Percentiles rank a stretch among this genome's conserved stretches.
Conservation (phyloP, 768 basidiomycete species). For the Collybia nuda region DNA sequence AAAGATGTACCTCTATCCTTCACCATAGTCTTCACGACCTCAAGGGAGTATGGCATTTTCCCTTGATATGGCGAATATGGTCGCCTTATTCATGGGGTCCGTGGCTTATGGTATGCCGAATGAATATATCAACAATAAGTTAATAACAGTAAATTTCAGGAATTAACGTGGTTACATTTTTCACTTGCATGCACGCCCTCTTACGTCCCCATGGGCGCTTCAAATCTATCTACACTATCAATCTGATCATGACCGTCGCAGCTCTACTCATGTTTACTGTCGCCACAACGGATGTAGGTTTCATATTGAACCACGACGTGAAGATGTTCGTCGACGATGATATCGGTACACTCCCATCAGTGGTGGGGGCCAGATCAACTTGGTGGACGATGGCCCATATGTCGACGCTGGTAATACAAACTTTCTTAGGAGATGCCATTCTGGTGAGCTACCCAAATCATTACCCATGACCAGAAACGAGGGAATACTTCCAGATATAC, state of each 20-base stretch:
- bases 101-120: no score
- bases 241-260: neutral
- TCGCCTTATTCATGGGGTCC: no score
- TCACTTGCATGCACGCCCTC: neutral
- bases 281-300: neutral
- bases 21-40: no score
- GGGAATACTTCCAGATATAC: neutral
- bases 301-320: neutral
- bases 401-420: neutral
- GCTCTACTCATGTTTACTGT: neutral
- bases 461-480: neutral
- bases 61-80: no score
- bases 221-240: neutral
- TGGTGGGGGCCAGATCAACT: neutral
- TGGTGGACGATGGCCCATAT: neutral
- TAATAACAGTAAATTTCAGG: neutral
- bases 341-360: neutral
- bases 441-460: neutral
- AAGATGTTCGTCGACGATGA: neutral
- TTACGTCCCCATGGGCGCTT: neutral
- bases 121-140: no score
- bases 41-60: no score
- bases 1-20: no score
- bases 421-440: slow-evolving; percentile 1
- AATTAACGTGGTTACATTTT: slow-evolving; percentile 1